Evolutionary conservation across 331 rosid genomes (phyloP), one percentile per base, ranked within the genome.

Genomic region (Malus hybrid): DNA sequence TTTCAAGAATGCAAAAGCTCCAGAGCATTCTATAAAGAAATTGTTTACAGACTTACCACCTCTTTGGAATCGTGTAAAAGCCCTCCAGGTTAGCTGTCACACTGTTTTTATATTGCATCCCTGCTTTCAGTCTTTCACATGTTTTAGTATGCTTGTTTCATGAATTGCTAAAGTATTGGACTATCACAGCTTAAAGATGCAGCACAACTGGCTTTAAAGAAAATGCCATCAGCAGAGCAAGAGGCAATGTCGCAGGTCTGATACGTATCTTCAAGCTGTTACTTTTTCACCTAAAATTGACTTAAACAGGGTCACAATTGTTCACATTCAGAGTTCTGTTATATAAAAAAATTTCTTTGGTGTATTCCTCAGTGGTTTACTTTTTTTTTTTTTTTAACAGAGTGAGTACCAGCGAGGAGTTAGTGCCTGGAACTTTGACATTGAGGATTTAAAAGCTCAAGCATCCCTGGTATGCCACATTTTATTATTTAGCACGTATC

Each of bases 351-450:
- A 11, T 0, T 11, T 11, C 5, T 44, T 44, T 11, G 50, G 12
- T 14, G 4, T 27, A 42, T 39, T 12, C 16, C 34, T 34, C 33
- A 6, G 10, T 75, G 34, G 62, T 10, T 39, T 29, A 18, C 31
- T 62, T 14, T 74, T 20, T 80, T 78, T 44, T 78, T 78, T 44
- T 68, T 42, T 28, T 80, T 32, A 72, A 67, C 85, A 95, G 99
- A 95, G 97, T 80, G 97, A 95, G 86, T 95, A 95, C 82, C 93
- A 95, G 52, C 96, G 97, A 79, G 99, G 99, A 70, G 99, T 95
- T 74, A 95, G 99, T 74, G 99, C 99, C 22, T 95, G 99, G 99
- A 90, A 95, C 89, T 95, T 95, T 13, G 97, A 95, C 69, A 31
- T 95, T 65, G 96, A 88, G 72, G 99, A 95, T 87, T 87, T 95